These are phyloP conservation scores for Stentor coeruleus DNA, from an alignment of 73 alveolate genomes.

Conservation along the genomic window DNA sequence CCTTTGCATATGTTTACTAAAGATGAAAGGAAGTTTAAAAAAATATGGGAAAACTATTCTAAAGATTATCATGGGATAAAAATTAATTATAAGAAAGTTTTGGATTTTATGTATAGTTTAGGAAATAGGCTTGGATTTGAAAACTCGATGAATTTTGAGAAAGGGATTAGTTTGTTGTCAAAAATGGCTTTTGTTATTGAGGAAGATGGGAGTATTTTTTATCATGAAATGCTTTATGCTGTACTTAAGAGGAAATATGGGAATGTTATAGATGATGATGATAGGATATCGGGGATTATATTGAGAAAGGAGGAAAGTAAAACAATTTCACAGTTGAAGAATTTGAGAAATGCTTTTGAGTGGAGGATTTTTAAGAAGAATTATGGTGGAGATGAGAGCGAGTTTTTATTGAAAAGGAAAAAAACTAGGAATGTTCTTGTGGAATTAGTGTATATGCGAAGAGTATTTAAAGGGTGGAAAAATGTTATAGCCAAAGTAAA, in stretches of 20 bases:
- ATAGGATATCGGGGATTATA: too few relatives aligned
- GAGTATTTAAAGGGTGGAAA: too few relatives aligned
- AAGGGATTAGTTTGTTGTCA: conserved; percentile 21
- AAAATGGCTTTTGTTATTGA: conserved; percentile 30
- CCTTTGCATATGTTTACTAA: conserved; percentile 50
- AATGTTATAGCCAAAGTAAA: too few relatives aligned
- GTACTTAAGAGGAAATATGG: conserved; percentile 31
- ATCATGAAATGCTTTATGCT: conserved; percentile 39
- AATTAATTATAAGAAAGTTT: conserved; percentile 24
- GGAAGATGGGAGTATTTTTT: conserved; percentile 34
- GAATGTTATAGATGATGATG: too few relatives aligned
- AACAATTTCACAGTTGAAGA: too few relatives aligned
- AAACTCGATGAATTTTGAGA: conserved; percentile 13
- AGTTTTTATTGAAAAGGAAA: too few relatives aligned
- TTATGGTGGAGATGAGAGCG: too few relatives aligned
- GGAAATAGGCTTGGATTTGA: conserved; percentile 30
- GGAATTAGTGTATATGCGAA: too few relatives aligned
- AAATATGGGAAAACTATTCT: conserved; percentile 41
- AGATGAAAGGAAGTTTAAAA: conserved; percentile 27
- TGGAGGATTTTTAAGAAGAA: too few relatives aligned
- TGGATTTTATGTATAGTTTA: conserved; percentile 22
- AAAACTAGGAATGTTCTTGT: too few relatives aligned
- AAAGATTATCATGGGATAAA: conserved; percentile 21
- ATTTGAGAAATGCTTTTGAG: too few relatives aligned
- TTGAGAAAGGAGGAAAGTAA: too few relatives aligned